These are phyloP conservation scores for Yamadazyma atmosphaerica DNA, from an alignment of 1,139 yeast species.

Conservation along the genomic window DNA sequence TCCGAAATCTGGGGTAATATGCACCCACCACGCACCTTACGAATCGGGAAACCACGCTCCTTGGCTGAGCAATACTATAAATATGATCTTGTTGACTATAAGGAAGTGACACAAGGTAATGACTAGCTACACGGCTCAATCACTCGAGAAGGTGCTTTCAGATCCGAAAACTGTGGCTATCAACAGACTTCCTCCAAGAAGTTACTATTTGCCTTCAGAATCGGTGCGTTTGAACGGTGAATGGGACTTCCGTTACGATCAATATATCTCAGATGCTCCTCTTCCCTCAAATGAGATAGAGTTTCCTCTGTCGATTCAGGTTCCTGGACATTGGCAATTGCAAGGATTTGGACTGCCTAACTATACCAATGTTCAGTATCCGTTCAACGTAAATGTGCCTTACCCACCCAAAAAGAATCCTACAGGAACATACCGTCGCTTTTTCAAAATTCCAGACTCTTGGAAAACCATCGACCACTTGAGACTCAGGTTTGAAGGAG, in stretches of 20 bases:
- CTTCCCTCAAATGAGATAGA: too few species aligned
- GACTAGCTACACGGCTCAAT: constrained; percentile 1
- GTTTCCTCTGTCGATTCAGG: too few species aligned
- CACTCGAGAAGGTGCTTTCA: constrained; percentile 4
- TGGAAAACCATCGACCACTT: constrained; percentile 13
- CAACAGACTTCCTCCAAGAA: constrained; percentile 15
- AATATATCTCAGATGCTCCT: constrained; percentile 21
- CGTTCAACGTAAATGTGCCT: constrained; percentile 34
- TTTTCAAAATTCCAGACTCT: constrained; percentile 17
- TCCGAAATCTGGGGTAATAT: not conserved
- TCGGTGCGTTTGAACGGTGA: constrained; percentile 24
- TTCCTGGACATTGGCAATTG: constrained; percentile 39
- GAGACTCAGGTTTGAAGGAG: constrained; percentile 32
- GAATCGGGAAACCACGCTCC: not conserved
- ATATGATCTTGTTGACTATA: too few species aligned
- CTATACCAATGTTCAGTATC: constrained; percentile 30
- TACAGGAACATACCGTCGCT: constrained; percentile 28
- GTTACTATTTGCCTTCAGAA: constrained; percentile 16
- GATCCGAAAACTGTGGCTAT: constrained; percentile 14
- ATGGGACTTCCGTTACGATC: constrained; percentile 26
- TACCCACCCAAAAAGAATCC: constrained; percentile 31
- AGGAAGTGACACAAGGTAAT: too few species aligned
- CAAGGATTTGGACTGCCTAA: constrained; percentile 32
- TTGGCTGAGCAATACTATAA: too few species aligned
- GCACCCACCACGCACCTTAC: not conserved